Conservation (phyloP, 257 asterid species). For the Fraxinus cuspidata region DNA sequence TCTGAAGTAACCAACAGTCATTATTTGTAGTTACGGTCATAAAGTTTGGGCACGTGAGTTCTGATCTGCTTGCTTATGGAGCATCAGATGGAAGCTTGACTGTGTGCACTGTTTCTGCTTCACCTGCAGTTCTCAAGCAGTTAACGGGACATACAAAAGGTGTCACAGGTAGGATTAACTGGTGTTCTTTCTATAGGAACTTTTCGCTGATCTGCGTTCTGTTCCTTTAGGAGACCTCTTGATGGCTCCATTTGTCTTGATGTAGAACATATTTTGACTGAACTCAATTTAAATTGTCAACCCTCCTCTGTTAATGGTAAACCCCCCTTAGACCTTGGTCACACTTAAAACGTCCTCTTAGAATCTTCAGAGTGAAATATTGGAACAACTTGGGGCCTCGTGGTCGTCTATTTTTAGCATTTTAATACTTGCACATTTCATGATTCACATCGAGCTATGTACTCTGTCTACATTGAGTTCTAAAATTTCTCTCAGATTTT, state of each 20-base stretch:
- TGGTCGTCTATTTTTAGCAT: background rate
- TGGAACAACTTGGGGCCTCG: background rate
- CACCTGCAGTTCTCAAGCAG: conserved; percentile 72
- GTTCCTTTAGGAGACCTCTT: background rate
- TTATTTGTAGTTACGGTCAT: conserved; percentile 68
- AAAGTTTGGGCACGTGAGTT: conserved; percentile 95
- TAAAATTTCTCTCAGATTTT: conserved; percentile 62
- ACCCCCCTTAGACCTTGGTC: background rate
- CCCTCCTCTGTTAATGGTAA: background rate
- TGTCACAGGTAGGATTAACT: conserved; percentile 91
- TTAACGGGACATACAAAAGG: conserved; percentile 92
- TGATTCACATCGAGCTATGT: background rate
- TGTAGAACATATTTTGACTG: background rate
- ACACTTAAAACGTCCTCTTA: background rate
- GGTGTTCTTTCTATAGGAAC: conserved; percentile 34
- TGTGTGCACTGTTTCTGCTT: conserved; percentile 69
- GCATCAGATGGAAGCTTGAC: conserved; percentile 95
- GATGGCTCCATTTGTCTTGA: conserved; percentile 8
- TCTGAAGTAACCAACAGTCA: no score
- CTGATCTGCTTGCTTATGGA: conserved; percentile 96
- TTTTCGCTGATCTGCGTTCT: conserved; percentile 17
- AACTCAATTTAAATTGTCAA: background rate
- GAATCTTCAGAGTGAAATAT: background rate
- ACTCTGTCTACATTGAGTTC: conserved; percentile 12
- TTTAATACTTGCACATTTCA: background rate